Conservation (phyloP, 2,329 filamentous ascomycete genomes). For the Fusarium liriodendri region DNA sequence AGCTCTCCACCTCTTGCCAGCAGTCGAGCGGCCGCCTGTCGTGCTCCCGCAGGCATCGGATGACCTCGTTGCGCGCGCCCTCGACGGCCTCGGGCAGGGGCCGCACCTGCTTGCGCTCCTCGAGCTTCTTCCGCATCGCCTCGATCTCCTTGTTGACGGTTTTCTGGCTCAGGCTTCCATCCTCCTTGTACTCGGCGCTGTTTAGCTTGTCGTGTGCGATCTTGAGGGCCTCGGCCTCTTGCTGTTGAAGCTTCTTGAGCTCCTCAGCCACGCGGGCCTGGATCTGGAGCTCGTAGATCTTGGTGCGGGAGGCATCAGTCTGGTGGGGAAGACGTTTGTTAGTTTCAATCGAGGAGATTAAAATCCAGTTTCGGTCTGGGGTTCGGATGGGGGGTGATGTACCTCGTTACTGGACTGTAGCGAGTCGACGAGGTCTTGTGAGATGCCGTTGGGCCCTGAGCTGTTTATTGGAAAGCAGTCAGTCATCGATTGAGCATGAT, state of each 20-base stretch:
- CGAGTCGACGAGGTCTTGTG: conserved; percentile 83
- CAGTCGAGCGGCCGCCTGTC: conserved; percentile 92
- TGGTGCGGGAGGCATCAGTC: conserved; percentile 89
- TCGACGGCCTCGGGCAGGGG: conserved; percentile 78
- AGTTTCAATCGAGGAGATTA: conserved; percentile 10
- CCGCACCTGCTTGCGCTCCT: conserved; percentile 72
- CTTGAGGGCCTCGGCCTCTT: conserved; percentile 76
- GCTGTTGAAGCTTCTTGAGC: conserved; percentile 80
- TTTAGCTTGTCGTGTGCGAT: conserved; percentile 75
- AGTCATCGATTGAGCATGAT: conserved; percentile 24
- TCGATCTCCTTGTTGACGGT: conserved; percentile 70
- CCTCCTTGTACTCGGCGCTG: conserved; percentile 53
- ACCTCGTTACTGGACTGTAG: conserved; percentile 90
- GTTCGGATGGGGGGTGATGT: conserved; percentile 45
- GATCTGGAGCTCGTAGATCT: conserved; percentile 86
- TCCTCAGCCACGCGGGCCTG: conserved; percentile 88
- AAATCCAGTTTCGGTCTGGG: not conserved
- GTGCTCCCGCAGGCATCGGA: conserved; percentile 84
- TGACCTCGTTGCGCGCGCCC: conserved; percentile 79
- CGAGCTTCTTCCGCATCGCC: conserved; percentile 68
- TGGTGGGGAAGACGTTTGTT: conserved; percentile 52
- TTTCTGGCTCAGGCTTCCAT: conserved; percentile 52
- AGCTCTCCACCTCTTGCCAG: conserved; percentile 91
- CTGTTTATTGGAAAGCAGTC: conserved; percentile 47
- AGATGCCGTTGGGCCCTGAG: conserved; percentile 68